phyloP scores from a whole-genome alignment of 495 filamentous ascomycete genomes.

The Trichocladium antarcticum region DNA sequence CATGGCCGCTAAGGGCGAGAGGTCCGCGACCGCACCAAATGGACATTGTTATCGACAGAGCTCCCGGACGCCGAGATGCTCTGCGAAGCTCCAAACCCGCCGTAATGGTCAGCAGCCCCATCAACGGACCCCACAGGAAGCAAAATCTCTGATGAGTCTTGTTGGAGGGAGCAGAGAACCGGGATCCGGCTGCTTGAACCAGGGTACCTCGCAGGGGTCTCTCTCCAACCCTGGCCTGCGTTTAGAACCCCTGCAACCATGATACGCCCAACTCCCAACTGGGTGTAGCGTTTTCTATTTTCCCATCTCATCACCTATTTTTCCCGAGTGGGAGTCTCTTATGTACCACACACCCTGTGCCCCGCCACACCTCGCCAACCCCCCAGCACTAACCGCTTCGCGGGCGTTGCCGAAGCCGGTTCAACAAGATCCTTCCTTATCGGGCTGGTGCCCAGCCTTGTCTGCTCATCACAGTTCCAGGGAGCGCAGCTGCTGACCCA shows the following conservation, averaged over 20 bases:
- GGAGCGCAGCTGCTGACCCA: constrained; percentile 4
- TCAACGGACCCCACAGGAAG: constrained; percentile 9
- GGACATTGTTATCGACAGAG: background rate
- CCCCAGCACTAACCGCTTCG: constrained; percentile 11
- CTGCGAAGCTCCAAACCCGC: constrained; percentile 2
- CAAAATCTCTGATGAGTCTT: constrained; percentile 5
- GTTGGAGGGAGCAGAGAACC: constrained; percentile 9
- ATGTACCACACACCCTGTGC: constrained; percentile 3
- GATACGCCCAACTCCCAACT: constrained; percentile 17
- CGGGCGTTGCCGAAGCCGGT: constrained; percentile 4
- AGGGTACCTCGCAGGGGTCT: constrained; percentile 9
- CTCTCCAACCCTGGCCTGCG: constrained; percentile 17
- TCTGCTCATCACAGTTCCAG: constrained; percentile 6
- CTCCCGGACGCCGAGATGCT: constrained; percentile 13
- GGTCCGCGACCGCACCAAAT: background rate
- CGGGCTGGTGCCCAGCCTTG: constrained; percentile 19
- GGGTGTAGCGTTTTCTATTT: constrained; percentile 25
- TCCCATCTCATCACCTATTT: constrained; percentile 14
- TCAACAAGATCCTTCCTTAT: constrained; percentile 19
- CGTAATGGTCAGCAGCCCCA: constrained; percentile 17
- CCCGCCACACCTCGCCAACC: constrained; percentile 12
- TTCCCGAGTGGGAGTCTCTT: constrained; percentile 11
- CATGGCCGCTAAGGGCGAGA: constrained; percentile 5
- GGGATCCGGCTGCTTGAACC: constrained; percentile 15
- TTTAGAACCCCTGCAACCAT: constrained; percentile 22